Conservation (phyloP, 768 basidiomycete species). For the Rhizopogon vinicolor region DNA sequence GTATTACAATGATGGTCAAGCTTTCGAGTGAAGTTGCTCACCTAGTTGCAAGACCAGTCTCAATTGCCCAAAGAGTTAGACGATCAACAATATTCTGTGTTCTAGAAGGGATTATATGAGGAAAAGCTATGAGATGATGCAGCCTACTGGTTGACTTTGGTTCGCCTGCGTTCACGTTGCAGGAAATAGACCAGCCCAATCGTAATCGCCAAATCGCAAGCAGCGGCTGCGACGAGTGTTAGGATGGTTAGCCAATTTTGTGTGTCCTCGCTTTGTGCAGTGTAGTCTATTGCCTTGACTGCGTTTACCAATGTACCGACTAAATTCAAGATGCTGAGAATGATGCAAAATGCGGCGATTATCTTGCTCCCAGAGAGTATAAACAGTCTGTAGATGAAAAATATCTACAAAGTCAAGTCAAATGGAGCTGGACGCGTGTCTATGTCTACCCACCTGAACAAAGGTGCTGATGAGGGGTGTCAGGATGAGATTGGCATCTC, state of each 20-base stretch:
- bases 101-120: neutral
- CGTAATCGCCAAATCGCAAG: constrained; percentile 3
- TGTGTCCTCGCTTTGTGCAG: neutral
- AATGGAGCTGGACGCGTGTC: neutral
- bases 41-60: constrained; percentile 1
- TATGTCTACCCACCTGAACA: neutral
- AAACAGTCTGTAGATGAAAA: constrained; percentile 2
- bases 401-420: neutral
- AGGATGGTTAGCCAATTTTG: constrained; percentile 4
- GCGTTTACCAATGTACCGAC: constrained; percentile 3
- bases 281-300: neutral
- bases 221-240: neutral
- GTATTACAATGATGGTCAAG: neutral
- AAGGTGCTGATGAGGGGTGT: constrained; percentile 4
- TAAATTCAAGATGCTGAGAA: constrained; percentile 1
- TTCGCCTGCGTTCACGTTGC: neutral
- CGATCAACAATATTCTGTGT: neutral
- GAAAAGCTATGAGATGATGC: neutral
- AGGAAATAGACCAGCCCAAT: constrained; percentile 3
- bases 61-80: neutral
- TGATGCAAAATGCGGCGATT: neutral
- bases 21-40: neutral
- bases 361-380: neutral
- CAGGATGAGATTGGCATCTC: constrained; percentile 2
- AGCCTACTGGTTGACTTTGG: neutral